Percentiles rank a stretch among this genome's conserved stretches.
Conservation (phyloP, 2,329 filamentous ascomycete species). For the Karstenula rhodostoma region DNA sequence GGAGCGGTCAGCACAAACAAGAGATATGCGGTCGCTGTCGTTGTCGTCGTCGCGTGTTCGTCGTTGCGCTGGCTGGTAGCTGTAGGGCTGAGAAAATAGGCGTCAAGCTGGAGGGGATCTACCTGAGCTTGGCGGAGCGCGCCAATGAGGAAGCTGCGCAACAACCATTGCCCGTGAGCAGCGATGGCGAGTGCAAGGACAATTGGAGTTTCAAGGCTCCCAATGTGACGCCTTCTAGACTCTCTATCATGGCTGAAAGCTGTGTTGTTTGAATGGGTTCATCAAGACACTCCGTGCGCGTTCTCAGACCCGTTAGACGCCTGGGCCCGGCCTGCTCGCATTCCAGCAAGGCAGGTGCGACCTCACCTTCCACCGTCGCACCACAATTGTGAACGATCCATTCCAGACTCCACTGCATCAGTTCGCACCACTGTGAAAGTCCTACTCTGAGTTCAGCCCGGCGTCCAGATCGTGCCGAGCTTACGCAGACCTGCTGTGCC, state of each 20-base stretch:
- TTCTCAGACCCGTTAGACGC: background rate
- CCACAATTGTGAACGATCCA: background rate
- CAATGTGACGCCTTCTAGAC: background rate
- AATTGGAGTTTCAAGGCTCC: background rate
- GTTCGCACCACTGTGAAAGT: background rate
- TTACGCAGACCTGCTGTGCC: conserved; percentile 10
- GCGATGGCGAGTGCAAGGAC: background rate
- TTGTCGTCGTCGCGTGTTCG: conserved; percentile 43
- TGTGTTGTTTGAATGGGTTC: background rate
- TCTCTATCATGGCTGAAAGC: background rate
- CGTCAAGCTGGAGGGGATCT: conserved; percentile 29
- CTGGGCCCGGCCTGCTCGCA: background rate
- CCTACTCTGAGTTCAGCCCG: background rate
- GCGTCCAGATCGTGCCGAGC: background rate
- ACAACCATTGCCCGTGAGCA: conserved; percentile 15
- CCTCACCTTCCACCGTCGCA: conserved; percentile 11
- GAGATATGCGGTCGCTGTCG: conserved; percentile 13
- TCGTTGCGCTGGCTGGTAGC: conserved; percentile 27
- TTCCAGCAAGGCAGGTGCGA: background rate
- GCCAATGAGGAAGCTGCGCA: conserved; percentile 26
- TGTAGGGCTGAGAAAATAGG: conserved; percentile 35
- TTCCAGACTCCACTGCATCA: background rate
- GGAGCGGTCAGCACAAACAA: conserved; percentile 5
- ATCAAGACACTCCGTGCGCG: background rate
- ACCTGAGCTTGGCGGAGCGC: conserved; percentile 20